These are phyloP conservation scores for Rickenella mellea DNA, from an alignment of 768 basidiomycete genomes.

Conservation along the genomic window DNA sequence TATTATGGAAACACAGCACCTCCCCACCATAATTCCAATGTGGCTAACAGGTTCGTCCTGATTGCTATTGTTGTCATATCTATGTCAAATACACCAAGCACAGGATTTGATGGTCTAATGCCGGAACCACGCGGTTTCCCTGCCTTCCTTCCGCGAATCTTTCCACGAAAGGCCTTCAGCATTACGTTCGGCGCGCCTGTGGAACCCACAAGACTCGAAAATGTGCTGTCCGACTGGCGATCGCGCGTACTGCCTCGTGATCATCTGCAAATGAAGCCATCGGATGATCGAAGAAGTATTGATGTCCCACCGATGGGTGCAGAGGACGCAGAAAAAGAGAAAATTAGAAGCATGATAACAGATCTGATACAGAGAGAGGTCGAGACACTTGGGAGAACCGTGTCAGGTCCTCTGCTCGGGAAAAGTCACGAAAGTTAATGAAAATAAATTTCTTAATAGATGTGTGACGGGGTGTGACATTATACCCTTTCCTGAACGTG, in stretches of 20 bases:
- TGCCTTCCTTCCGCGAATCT: slow-evolving; percentile 55
- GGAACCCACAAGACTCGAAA: background rate
- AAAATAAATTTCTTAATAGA: too few relatives aligned
- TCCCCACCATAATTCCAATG: slow-evolving; percentile 82
- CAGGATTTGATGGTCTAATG: slow-evolving; percentile 85
- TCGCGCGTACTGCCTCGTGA: background rate
- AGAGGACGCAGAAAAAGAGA: slow-evolving; percentile 6
- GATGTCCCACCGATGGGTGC: background rate
- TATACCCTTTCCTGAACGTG: too few relatives aligned
- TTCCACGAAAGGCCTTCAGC: slow-evolving; percentile 50
- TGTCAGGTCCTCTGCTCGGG: slow-evolving; percentile 6
- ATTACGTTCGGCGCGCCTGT: slow-evolving; percentile 57
- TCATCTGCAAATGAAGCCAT: background rate
- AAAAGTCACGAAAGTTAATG: too few relatives aligned
- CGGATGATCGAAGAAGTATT: background rate
- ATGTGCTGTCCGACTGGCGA: background rate
- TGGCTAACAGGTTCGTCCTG: slow-evolving; percentile 64
- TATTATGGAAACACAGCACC: slow-evolving; percentile 54
- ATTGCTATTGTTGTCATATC: background rate
- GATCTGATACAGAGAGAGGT: slow-evolving; percentile 20
- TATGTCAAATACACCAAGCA: background rate
- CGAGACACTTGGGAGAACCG: slow-evolving; percentile 16
- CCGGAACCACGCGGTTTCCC: slow-evolving; percentile 75
- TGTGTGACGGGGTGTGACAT: too few relatives aligned
- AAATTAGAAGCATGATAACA: slow-evolving; percentile 20